Conservation (phyloP, 306 rosid species). For the Coriaria nepalensis region DNA sequence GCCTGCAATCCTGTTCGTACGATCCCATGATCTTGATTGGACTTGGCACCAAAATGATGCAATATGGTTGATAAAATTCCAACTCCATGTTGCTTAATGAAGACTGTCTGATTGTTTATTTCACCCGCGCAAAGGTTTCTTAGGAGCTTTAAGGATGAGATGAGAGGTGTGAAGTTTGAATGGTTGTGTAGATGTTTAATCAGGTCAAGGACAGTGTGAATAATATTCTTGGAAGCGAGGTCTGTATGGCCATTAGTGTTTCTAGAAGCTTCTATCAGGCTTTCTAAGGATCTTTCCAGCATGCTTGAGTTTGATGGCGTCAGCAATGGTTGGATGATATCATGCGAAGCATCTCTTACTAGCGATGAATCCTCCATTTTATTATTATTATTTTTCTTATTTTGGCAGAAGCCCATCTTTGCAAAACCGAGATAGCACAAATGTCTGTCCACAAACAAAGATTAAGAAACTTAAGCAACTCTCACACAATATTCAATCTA, state of each 20-base stretch:
- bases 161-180: slow-evolving; percentile 15
- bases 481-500: no score
- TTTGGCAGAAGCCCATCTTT: no score
- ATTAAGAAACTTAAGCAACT: no score
- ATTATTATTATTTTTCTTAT: no score
- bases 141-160: slow-evolving; percentile 37
- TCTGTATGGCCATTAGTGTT: slow-evolving; percentile 29
- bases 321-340: slow-evolving; percentile 22
- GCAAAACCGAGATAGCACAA: no score
- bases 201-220: slow-evolving; percentile 27
- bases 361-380: slow-evolving; percentile 18
- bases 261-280: slow-evolving; percentile 32
- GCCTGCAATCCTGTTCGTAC: slow-evolving; percentile 55
- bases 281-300: slow-evolving; percentile 27
- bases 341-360: slow-evolving; percentile 24
- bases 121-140: slow-evolving; percentile 71
- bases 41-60: slow-evolving; percentile 18
- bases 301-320: slow-evolving; percentile 26
- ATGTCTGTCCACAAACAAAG: no score
- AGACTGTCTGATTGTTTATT: slow-evolving; percentile 31
- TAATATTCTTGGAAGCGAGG: slow-evolving; percentile 30
- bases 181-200: slow-evolving; percentile 13
- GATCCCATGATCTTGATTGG: slow-evolving; percentile 21
- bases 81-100: slow-evolving; percentile 44
- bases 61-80: slow-evolving; percentile 27